Conservation (phyloP, 306 rosid species). For the Hippophae tibetana region DNA sequence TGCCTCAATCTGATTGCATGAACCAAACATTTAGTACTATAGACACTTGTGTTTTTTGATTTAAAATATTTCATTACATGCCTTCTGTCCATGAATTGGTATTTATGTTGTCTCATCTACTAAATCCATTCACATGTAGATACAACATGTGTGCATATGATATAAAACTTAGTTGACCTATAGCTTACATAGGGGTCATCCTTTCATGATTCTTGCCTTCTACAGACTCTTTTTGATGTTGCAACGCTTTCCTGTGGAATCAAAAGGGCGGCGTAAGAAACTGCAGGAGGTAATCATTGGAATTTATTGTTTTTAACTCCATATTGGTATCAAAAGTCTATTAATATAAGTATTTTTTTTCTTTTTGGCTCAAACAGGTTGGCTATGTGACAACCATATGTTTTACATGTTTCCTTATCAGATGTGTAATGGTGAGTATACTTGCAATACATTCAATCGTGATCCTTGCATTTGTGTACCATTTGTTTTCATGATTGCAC, state of each 20-base stretch:
- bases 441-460: slow-evolving; percentile 1
- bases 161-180: neutral
- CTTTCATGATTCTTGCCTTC: slow-evolving; percentile 7
- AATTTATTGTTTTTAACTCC: neutral
- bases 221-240: slow-evolving; percentile 94
- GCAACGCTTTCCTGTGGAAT: slow-evolving; percentile 95
- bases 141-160: neutral
- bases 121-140: neutral
- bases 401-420: slow-evolving; percentile 82
- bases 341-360: slow-evolving; percentile 2
- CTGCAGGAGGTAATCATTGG: slow-evolving; percentile 73
- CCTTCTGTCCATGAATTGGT: neutral
- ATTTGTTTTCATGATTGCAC: neutral
- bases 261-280: slow-evolving; percentile 97
- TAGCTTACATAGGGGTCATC: slow-evolving; percentile 2
- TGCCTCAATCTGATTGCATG: too few species aligned
- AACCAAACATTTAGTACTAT: too few species aligned
- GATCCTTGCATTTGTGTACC: neutral
- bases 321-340: neutral
- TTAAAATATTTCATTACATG: too few species aligned
- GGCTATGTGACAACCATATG: slow-evolving; percentile 98
- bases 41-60: too few species aligned
- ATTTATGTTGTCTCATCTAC: neutral
- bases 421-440: slow-evolving; percentile 83
- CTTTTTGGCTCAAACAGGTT: slow-evolving; percentile 47